Percentiles rank a stretch among this genome's conserved stretches.
Conservation (phyloP, 352 stramenopile species). For the Hyaloperonospora brassicae region DNA sequence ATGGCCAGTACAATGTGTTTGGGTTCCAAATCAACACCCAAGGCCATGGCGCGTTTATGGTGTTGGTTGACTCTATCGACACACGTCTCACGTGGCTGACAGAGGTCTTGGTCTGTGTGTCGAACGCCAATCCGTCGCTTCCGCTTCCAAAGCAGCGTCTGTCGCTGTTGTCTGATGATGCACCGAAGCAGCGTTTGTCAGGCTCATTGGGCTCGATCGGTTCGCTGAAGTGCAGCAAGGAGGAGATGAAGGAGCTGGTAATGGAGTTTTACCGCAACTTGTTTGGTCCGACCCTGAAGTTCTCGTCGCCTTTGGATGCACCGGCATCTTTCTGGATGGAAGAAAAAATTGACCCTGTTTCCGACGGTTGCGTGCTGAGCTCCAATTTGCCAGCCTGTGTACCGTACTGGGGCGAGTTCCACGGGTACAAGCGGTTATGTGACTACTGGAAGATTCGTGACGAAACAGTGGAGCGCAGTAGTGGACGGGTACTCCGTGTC, state of each 20-base stretch:
- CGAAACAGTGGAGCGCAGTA: conserved; percentile 77
- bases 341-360: conserved; percentile 71
- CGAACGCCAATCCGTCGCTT: conserved; percentile 33
- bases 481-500: conserved; percentile 72
- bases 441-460: conserved; percentile 86
- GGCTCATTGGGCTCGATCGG: conserved; percentile 25
- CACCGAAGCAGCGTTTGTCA: conserved; percentile 28
- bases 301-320: conserved; percentile 66
- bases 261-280: conserved; percentile 75
- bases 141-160: conserved; percentile 37
- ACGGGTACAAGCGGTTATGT: conserved; percentile 79
- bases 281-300: conserved; percentile 69
- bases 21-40: conserved; percentile 85
- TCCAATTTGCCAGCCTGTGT: conserved; percentile 82
- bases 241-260: conserved; percentile 71
- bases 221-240: conserved; percentile 45
- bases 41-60: conserved; percentile 76
- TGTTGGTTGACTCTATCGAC: conserved; percentile 80
- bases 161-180: conserved; percentile 47
- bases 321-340: conserved; percentile 80
- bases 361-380: conserved; percentile 64
- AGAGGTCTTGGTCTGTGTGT: conserved; percentile 67
- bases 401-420: conserved; percentile 84
- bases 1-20: conserved; percentile 64
- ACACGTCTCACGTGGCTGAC: conserved; percentile 75